phyloP scores from a whole-genome alignment of 129 eudicot genomes.

The Scalesia atractyloides region DNA sequence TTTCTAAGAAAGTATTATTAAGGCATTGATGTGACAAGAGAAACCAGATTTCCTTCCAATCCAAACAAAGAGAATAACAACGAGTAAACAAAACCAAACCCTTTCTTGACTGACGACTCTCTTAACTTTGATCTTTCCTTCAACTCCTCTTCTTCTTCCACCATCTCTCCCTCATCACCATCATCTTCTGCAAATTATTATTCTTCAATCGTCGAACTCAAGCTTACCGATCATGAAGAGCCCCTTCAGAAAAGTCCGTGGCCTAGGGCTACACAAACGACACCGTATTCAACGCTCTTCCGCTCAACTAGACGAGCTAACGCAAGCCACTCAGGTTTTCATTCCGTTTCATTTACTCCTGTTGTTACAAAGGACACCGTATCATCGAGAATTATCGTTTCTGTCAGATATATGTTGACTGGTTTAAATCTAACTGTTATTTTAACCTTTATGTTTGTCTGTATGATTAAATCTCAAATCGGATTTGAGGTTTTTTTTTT shows the following conservation, averaged over 20 bases:
- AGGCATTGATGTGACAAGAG: constrained; percentile 9
- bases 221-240: constrained; percentile 44
- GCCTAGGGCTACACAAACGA: constrained; percentile 36
- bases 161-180: neutral
- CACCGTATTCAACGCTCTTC: constrained; percentile 40
- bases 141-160: neutral
- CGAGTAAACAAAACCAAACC: neutral
- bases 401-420: neutral
- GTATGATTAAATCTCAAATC: neutral
- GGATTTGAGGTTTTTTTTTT: neutral
- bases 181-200: neutral
- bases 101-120: constrained; percentile 13
- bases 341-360: neutral
- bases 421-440: constrained; percentile 4
- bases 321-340: constrained; percentile 69
- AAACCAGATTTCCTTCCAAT: constrained; percentile 1
- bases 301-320: constrained; percentile 60
- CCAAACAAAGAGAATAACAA: neutral
- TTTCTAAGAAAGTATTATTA: neutral
- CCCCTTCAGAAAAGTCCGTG: constrained; percentile 57
- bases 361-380: neutral
- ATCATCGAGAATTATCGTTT: neutral
- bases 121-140: constrained; percentile 5
- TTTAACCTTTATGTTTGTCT: neutral
- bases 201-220: constrained; percentile 9